Percentiles rank a stretch among this genome's conserved stretches.
Conservation (phyloP, 202 grass and related monocot species). For the Zoysia matrella region DNA sequence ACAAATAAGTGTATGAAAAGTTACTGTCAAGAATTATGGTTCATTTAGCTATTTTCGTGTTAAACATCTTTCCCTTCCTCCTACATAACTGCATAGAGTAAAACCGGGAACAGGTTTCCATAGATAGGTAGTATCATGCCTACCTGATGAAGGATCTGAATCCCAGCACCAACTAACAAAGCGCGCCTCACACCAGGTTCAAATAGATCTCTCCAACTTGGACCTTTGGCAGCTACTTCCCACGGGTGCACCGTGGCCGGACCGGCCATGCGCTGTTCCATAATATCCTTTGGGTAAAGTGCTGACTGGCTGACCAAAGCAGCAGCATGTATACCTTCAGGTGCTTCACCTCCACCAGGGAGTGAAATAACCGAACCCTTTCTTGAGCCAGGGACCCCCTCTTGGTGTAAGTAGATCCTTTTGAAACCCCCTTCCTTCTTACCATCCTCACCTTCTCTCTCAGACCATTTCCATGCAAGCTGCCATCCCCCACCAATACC, state of each 20-base stretch:
- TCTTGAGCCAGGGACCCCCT: no score
- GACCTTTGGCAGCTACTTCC: constrained; percentile 58
- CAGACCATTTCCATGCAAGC: no score
- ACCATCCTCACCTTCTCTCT: no score
- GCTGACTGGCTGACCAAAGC: no score
- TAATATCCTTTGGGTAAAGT: no score
- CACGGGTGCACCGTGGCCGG: constrained; percentile 42
- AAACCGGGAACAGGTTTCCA: not conserved
- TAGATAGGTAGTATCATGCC: constrained; percentile 10
- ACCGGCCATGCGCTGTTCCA: no score
- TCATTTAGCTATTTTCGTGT: constrained; percentile 17
- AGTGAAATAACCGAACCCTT: no score
- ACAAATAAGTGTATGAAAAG: constrained; percentile 1
- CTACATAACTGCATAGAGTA: constrained; percentile 16
- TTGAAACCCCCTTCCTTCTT: no score
- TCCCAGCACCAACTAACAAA: constrained; percentile 70
- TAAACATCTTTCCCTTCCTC: constrained; percentile 15
- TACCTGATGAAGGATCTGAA: constrained; percentile 93
- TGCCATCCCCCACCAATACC: no score
- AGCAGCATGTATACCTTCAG: no score
- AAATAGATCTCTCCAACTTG: constrained; percentile 72
- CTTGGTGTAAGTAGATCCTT: no score
- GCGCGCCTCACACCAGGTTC: constrained; percentile 87
- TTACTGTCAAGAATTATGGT: constrained; percentile 16
- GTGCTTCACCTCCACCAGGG: no score